Evolutionary conservation across 2,329 filamentous ascomycete genomes (phyloP), one percentile per base, ranked within the genome.

Genomic region (Pezicula radicicola): DNA sequence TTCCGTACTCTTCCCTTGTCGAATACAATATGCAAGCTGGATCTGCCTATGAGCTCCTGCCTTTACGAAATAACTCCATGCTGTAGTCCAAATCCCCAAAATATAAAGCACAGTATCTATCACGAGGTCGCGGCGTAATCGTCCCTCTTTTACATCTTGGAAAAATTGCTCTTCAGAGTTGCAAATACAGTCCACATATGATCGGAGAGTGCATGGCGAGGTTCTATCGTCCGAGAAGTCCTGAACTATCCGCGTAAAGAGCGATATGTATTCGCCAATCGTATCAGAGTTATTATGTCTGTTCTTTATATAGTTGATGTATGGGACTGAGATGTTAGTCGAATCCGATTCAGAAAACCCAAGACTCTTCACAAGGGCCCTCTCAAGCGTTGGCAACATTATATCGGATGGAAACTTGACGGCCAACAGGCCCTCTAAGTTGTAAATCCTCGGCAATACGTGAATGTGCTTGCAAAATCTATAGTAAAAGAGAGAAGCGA

Each of bases 261-360:
- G 21, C 8, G 25, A 12, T 10, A 28, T 4, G 6, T 49, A 49
- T 33, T 41, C 36, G 18, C 40, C 19, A 15, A 49, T n/a, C 13
- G 46, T 42, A n/a, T 33, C 37, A 13, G 37, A 33, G 8, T 49
- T 28, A 36, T 40, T 19, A 33, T 49, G 46, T 18, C 28, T 18
- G 25, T 49, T 49, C 25, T 37, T 37, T 7, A 49, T 49, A 25
- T 49, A 49, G 25, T 49, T 49, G 16, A 49, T 19, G 27, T 49
- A 49, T n/a, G 46, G 46, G 2, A 30, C 5, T 21, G 46, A 21
- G 12, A 41, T 13, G 27, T 40, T 15, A 19, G 27, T 49, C 2
- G 28, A 12, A 4, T 35, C 35, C 18, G 37, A 40, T 8, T 48
- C 46, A 8, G 16, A 4, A 30, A 49, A 49, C 13, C 46, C 46